Base-by-base conservation (phyloP, 1,284 basidiomycete species). In the Tylopilus sp. region DNA sequence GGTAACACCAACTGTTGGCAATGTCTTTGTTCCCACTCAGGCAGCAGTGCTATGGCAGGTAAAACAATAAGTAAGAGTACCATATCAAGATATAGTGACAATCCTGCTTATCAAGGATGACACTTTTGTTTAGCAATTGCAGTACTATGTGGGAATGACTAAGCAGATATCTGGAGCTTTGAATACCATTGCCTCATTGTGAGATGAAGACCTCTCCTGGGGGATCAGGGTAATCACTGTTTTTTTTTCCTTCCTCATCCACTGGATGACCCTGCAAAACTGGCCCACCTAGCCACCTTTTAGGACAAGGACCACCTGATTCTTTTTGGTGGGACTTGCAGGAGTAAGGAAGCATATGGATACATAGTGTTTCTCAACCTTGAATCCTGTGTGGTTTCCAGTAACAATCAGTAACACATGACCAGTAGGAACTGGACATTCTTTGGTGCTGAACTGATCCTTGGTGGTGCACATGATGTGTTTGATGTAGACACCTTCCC, bases 381-480 rank as follows among this genome's bases (percentile, higher is more conserved):
- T 50, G 42, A 27, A 57, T 64, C 42, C 63, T 13, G 6, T 50
- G 29, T 56, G 34, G 34, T 64, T 64, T n/a, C 35, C 17, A 6
- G 41, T 57, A 13, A 57, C 34, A 31, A 29, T 64, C 27, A 64
- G 54, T 3, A 17, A 56, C 13, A 64, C 16, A 63, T 63, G n/a
- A 27, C 53, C 13, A 6, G 52, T 19, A 34, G 62, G 23, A 39
- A 48, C n/a, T 37, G 42, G 62, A 57, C 8, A 39, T 29, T 64
- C 27, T 35, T 37, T 31, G 55, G 19, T 39, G 5, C 55, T 12
- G 4, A 64, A 64, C 29, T 4, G 21, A 57, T 57, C 27, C 63
- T 57, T 57, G 55, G 54, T 48, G 35, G 63, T 64, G 23, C 42
- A 57, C 63, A 64, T 64, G 42, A 64, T 27, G 13, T 4, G 14